phyloP scores from a whole-genome alignment of 106 monocot species.

The Dendrobium chrysotoxum region DNA sequence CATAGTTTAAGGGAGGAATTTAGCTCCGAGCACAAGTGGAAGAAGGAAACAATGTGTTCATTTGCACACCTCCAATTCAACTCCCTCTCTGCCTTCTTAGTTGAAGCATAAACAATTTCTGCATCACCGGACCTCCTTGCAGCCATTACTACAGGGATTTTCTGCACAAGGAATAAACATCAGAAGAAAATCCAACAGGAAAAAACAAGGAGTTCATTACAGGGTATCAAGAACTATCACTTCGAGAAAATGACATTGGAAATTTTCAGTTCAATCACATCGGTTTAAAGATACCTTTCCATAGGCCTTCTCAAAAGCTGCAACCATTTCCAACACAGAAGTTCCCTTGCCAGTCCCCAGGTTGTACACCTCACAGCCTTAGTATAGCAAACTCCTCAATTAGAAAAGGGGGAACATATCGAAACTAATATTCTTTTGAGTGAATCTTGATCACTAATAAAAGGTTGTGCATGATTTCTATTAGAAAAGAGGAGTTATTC shows the following conservation, averaged over 20 bases:
- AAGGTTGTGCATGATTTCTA: too few relatives aligned
- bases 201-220: background rate
- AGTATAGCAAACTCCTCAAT: background rate
- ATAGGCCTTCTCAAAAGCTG: constrained; percentile 79
- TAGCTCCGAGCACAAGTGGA: too few relatives aligned
- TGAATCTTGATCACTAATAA: too few relatives aligned
- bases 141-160: background rate
- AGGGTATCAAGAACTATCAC: background rate
- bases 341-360: constrained; percentile 73
- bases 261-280: background rate
- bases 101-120: constrained; percentile 5
- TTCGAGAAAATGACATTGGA: too few relatives aligned
- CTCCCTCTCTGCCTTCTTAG: constrained; percentile 3
- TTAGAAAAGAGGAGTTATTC: too few relatives aligned
- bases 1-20: too few relatives aligned
- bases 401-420: background rate
- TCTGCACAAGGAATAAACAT: constrained; percentile 1
- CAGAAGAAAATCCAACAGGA: background rate
- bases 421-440: background rate
- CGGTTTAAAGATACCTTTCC: constrained; percentile 33
- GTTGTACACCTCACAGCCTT: constrained; percentile 82
- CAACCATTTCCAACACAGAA: constrained; percentile 77
- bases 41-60: background rate
- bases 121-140: constrained; percentile 5
- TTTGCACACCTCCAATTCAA: background rate